These are phyloP conservation scores for Mycena crocata DNA, from an alignment of 768 basidiomycete genomes.

Conservation along the genomic window DNA sequence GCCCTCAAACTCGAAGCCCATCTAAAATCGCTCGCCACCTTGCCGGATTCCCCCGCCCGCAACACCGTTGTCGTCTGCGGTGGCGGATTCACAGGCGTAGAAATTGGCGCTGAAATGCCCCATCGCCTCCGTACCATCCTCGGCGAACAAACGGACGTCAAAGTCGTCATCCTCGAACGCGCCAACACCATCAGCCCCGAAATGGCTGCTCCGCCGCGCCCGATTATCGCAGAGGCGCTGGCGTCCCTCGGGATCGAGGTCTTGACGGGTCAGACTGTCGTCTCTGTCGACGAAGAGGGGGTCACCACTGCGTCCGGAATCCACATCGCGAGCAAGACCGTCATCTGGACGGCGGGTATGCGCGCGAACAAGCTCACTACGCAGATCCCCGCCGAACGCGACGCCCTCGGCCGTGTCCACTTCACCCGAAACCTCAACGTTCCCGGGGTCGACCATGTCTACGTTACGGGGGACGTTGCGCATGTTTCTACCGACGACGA, in stretches of 20 bases:
- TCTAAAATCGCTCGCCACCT: slow-evolving; percentile 21
- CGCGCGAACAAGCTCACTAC: slow-evolving; percentile 30
- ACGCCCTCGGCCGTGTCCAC: slow-evolving; percentile 28
- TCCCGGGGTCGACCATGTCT: slow-evolving; percentile 24
- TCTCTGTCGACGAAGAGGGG: slow-evolving; percentile 28
- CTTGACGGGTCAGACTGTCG: slow-evolving; percentile 23
- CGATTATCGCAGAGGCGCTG: slow-evolving; percentile 29
- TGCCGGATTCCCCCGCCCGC: slow-evolving; percentile 27
- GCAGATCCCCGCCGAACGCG: slow-evolving; percentile 30
- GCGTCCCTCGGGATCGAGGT: slow-evolving; percentile 23
- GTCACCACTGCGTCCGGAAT: slow-evolving; percentile 27
- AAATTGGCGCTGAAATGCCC: slow-evolving; percentile 35
- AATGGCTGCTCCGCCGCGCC: slow-evolving; percentile 24
- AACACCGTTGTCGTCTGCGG: slow-evolving; percentile 37
- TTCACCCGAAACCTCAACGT: slow-evolving; percentile 29
- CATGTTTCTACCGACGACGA: slow-evolving; percentile 30
- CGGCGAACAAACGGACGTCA: slow-evolving; percentile 20
- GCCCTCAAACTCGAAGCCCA: slow-evolving; percentile 29
- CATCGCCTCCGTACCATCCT: slow-evolving; percentile 28
- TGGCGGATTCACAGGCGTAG: slow-evolving; percentile 36
- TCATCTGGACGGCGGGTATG: slow-evolving; percentile 37
- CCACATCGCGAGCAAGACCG: slow-evolving; percentile 32
- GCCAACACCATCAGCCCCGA: slow-evolving; percentile 12
- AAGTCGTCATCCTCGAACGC: slow-evolving; percentile 29
- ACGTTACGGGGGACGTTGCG: slow-evolving; percentile 30